Base-by-base conservation (phyloP, 2,329 filamentous ascomycete species). In the Gaeumannomyces sp. region DNA sequence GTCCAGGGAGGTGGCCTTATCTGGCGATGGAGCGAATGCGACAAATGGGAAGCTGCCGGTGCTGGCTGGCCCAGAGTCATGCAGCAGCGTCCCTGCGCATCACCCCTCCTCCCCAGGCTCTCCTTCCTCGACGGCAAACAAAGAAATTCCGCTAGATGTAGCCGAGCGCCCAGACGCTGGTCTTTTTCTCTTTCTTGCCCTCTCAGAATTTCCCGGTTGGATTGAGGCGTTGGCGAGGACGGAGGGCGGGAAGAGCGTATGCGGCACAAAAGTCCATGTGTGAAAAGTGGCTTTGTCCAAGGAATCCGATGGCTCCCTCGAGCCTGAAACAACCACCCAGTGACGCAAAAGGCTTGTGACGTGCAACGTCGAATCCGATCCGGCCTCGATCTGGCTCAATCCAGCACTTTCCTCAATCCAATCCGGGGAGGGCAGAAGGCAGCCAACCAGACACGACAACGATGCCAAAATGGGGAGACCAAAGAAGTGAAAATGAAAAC, bases 1-100 rank as follows among this genome's bases (percentile, higher is more conserved):
- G 85, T 85, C n/a, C 85, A 85, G 33, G 85, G 85, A n/a, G 85
- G 85, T 25, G 65, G 64, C 6, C 68, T 85, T 33, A 74, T 75
- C 50, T 84, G 88, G 35, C 78, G 78, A 53, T 62, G n/a, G 14
- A 62, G 29, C 16, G 38, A n/a, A n/a, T 50, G 45, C 45, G 45
- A n/a, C 45, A n/a, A 50, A 50, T 8, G 10, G 22, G 3, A 14
- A 56, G 63, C 8, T 27, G 27, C 13, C 19, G 63, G 2, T 22
- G 35, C 35, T 13, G 35, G 35, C 2, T 5, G 22, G 19, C 22
- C 19, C 45, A 50, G 45, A n/a, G 19, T 22, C 45, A 50, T 50
- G 45, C 45, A 50, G 45, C 45, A 16, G 35, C 13, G 4, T 16
- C 35, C 16, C 14, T 38, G 13, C 14, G 35, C 10, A 38, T 38